Base-by-base conservation (phyloP, 2,329 filamentous ascomycete genomes). In the Cytospora schulzeri region DNA sequence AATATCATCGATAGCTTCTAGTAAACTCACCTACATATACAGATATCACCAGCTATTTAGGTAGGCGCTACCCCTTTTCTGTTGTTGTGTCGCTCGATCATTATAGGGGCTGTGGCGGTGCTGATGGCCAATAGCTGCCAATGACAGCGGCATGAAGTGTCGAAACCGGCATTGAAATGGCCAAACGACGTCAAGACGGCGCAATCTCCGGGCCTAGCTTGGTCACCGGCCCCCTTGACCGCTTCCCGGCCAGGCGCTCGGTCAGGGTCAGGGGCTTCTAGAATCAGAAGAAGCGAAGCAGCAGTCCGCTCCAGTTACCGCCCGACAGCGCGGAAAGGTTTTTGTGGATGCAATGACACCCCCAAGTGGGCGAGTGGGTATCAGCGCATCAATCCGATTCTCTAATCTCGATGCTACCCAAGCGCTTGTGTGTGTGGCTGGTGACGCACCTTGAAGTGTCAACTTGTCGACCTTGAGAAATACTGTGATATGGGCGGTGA, bases 221-320 rank as follows among this genome's bases (percentile, higher is more conserved):
- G 59, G 31, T 52, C 59, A 62, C 51, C 26, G 45, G 60, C 60
- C 60, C 52, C 60, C 60, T 62, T 62, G 60, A 62, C 60, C 60
- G 60, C 60, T 56, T 56, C 60, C 60, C 60, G 52, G 38, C 52
- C 55, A 63, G 31, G 45, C 58, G 50, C 62, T 54, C 52, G 33
- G 33, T 35, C 33, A 35, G 35, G 56, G 62, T 64, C 57, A 60
- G 51, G 55, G 63, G 38, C 33, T 65, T 65, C 58, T 53, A 65
- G 57, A 64, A 64, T 22, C n/a, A 24, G 19, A 31, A 60, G 57
- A 60, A 33, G 56, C 62, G 57, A 64, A 57, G 6, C 5, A 12
- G n/a, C 31, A 33, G 31, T 33, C 31, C 33, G 54, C 58, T 50
- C 59, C 58, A 65, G 60, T 57, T 61, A 28, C 55, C 50, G 54